Evolutionary conservation across 176 grass and related monocot genomes (phyloP).

Genomic region (Hordeum vulgare): DNA sequence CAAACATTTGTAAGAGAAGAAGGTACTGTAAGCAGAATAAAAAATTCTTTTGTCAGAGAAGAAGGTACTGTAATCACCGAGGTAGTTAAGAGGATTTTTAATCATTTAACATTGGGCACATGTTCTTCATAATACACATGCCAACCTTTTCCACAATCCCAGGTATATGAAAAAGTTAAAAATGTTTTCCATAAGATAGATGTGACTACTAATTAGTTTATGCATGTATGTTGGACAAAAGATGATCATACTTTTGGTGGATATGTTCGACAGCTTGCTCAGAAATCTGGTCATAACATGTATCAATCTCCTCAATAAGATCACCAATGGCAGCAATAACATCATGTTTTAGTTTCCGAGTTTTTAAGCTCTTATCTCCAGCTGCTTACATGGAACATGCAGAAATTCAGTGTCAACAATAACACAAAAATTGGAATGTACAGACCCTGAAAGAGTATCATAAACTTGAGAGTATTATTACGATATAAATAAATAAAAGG

Average conservation of each 20-base stretch:
- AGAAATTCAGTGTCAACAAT: slow-evolving; percentile 21
- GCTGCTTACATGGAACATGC: slow-evolving; percentile 33
- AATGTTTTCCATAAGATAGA: neutral
- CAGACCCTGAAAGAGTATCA: neutral
- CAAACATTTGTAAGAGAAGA: neutral
- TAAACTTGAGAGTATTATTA: neutral
- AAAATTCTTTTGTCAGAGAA: neutral
- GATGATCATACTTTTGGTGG: slow-evolving; percentile 80
- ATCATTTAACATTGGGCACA: neutral
- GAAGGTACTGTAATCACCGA: neutral
- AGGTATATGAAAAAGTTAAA: neutral
- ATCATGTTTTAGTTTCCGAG: slow-evolving; percentile 89
- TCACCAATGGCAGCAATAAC: slow-evolving; percentile 88
- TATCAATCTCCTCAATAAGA: slow-evolving; percentile 87
- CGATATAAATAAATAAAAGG: neutral
- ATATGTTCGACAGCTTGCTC: slow-evolving; percentile 99
- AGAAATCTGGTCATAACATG: slow-evolving; percentile 84
- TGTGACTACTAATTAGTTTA: neutral
- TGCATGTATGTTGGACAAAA: neutral
- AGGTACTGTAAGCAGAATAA: neutral
- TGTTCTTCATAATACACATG: neutral
- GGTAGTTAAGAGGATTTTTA: neutral
- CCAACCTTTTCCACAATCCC: neutral
- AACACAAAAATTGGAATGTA: neutral
- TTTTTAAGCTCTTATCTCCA: slow-evolving; percentile 68